Base-by-base conservation (phyloP, 768 basidiomycete genomes). In the Kwoniella bestiolae region DNA sequence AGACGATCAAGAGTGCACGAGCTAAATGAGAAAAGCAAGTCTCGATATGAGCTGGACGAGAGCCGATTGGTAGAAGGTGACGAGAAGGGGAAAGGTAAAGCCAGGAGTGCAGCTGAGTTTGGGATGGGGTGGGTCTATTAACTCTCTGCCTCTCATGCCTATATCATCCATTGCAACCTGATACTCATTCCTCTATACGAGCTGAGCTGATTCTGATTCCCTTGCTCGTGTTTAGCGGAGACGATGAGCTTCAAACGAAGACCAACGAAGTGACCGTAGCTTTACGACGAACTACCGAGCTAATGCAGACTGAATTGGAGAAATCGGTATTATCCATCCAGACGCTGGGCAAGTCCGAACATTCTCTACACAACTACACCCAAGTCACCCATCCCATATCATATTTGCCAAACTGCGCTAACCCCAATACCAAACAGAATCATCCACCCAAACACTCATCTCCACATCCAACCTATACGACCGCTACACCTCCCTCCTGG, bases 281-380 rank as follows among this genome's bases (percentile, higher is more conserved):
- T 3, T 83, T 98, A 8, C 87, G 91, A 51, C 86, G 94, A 35
- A 97, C 94, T 3, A 86, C 92, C 38, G 84, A 83, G 12, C 82
- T 92, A 3, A 92, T 99, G 91, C 92, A 95, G 81, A 87, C 86
- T 44, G 96, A 98, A 75, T 87, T 99, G 2, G 91, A 97, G 74
- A 87, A 88, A 25, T 94, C 91, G 0, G 91, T 94, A 5, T 84
- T 95, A 53, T 87, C 91, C 3, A 85, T 85, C 5, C 94, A 99
- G 77, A 87, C 94, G 78, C 86, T 98, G 38, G 91, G 92, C 90
- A 73, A 46, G 84, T 38, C 34, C 8, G n/a, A 38, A 23, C n/a
- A 6, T 31, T 18, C 34, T 25, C 25, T 58, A 41, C 21, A 16
- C 1, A 7, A 11, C n/a, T 11, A 41, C 8, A 18, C 8, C 18